Conservation (phyloP, 805 yeast species). For the Yamadazyma philogaea region DNA sequence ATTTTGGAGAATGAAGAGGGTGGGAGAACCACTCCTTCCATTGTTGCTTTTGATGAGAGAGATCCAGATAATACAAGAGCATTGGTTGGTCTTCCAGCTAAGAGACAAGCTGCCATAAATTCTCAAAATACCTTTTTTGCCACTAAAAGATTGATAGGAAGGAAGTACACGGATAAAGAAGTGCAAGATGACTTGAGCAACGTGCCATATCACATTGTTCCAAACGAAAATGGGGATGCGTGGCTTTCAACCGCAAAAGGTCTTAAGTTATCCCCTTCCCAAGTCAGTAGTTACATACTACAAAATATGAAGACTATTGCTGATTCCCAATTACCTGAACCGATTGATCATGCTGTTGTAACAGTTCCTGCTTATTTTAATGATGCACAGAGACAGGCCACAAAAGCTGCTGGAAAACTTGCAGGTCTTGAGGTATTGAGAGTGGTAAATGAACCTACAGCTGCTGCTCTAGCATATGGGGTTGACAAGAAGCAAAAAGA, state of each 20-base stretch:
- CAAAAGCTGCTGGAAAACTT: constrained; percentile 72
- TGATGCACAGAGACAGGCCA: constrained; percentile 76
- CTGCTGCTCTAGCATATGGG: constrained; percentile 83
- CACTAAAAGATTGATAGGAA: constrained; percentile 77
- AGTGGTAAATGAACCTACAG: constrained; percentile 82
- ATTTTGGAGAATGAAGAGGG: constrained; percentile 80
- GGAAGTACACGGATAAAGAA: constrained; percentile 64
- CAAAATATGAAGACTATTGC: constrained; percentile 67
- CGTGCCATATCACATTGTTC: constrained; percentile 62
- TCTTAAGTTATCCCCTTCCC: constrained; percentile 58
- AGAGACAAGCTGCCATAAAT: constrained; percentile 72
- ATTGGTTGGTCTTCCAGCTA: constrained; percentile 68
- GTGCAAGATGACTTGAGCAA: constrained; percentile 63
- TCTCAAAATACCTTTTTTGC: constrained; percentile 79
- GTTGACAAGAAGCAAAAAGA: constrained; percentile 52
- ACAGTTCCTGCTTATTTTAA: constrained; percentile 86
- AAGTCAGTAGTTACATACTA: constrained; percentile 64
- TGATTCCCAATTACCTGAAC: constrained; percentile 45
- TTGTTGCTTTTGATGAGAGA: constrained; percentile 58
- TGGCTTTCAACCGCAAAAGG: constrained; percentile 54
- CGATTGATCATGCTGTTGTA: constrained; percentile 69
- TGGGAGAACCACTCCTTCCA: constrained; percentile 73
- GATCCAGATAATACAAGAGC: constrained; percentile 21
- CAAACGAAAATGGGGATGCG: constrained; percentile 65
- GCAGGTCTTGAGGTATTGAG: constrained; percentile 75